phyloP scores from a whole-genome alignment of 129 eudicot genomes.

The Silybum marianum region DNA sequence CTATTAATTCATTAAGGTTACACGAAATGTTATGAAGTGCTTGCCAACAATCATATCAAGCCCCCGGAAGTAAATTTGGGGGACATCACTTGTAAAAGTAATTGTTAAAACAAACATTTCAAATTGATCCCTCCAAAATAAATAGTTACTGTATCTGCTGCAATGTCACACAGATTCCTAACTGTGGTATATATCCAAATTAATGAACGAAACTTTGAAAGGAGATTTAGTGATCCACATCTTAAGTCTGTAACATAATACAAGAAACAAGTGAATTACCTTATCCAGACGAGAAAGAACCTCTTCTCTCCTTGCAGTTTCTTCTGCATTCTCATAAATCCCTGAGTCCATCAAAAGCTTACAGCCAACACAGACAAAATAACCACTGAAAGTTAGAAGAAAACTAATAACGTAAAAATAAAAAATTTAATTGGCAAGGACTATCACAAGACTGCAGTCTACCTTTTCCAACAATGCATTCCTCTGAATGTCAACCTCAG shows the following conservation, averaged over 20 bases:
- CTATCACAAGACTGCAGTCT: background rate
- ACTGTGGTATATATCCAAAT: constrained; percentile 3
- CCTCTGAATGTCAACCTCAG: constrained; percentile 30
- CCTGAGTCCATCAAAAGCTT: constrained; percentile 39
- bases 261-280: constrained; percentile 26
- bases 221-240: background rate
- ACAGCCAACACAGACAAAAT: constrained; percentile 10
- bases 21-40: background rate
- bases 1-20: background rate
- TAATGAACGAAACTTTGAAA: background rate
- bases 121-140: background rate
- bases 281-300: constrained; percentile 43
- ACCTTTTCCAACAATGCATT: constrained; percentile 50
- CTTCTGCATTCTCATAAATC: constrained; percentile 36
- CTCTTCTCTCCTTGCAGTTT: constrained; percentile 40
- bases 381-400: constrained; percentile 7
- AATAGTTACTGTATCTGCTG: constrained; percentile 16
- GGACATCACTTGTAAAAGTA: background rate
- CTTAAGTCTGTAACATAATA: background rate
- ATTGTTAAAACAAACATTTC: background rate
- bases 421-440: background rate
- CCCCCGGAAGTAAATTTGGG: background rate
- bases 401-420: background rate
- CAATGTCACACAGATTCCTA: background rate
- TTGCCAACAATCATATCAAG: background rate